phyloP scores from a whole-genome alignment of 192 early-diverging fungal genomes.

The Linnemannia schmuckeri region DNA sequence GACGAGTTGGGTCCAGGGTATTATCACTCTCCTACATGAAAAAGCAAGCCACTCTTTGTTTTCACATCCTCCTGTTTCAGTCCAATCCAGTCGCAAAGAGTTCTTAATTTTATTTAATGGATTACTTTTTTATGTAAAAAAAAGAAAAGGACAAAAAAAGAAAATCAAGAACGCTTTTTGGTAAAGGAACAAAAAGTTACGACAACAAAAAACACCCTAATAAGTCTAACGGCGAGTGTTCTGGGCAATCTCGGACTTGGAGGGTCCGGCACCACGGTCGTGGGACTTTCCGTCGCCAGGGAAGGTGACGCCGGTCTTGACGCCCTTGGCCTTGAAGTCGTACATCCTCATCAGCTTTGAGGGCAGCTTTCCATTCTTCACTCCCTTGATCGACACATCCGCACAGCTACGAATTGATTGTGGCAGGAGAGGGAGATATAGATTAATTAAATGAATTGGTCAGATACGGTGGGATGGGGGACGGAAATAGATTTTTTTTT shows the following conservation, averaged over 20 bases:
- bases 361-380: slow-evolving; percentile 37
- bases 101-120: not conserved
- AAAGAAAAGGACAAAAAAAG: too few relatives aligned
- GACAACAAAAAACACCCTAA: not conserved
- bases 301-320: slow-evolving; percentile 29
- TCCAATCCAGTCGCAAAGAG: too few relatives aligned
- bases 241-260: not conserved
- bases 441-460: not conserved
- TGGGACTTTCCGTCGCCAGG: slow-evolving; percentile 41
- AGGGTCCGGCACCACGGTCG: slow-evolving; percentile 24
- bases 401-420: slow-evolving; percentile 25
- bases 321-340: slow-evolving; percentile 35
- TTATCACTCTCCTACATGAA: too few relatives aligned
- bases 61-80: too few relatives aligned
- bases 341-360: slow-evolving; percentile 31
- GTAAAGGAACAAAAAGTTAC: not conserved
- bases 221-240: not conserved
- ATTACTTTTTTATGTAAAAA: not conserved
- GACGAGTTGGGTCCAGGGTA: too few relatives aligned
- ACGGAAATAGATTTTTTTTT: not conserved
- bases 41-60: too few relatives aligned
- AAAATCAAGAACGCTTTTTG: too few relatives aligned
- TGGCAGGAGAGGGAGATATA: not conserved
- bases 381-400: slow-evolving; percentile 36
- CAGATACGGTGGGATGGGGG: not conserved